Conservation (phyloP, 2,329 filamentous ascomycete species). For the Cephalotrichum gorgonifer region DNA sequence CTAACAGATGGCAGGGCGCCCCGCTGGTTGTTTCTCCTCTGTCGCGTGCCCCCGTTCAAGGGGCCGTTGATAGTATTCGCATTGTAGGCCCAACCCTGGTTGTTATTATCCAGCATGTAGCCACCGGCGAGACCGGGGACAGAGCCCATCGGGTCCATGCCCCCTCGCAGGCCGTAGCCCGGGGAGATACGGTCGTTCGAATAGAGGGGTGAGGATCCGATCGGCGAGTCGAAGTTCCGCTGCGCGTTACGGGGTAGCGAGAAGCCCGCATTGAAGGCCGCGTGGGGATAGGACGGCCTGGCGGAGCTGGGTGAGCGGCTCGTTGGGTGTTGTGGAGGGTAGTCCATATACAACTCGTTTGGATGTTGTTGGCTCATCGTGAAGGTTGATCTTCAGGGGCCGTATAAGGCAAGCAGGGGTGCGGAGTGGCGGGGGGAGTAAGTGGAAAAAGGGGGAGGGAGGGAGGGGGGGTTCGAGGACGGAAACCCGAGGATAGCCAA, state of each 20-base stretch:
- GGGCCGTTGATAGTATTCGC: conserved; percentile 52
- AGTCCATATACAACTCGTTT: conserved; percentile 66
- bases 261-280: conserved; percentile 38
- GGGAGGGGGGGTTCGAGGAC: background rate
- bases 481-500: background rate
- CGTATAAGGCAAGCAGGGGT: background rate
- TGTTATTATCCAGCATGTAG: conserved; percentile 55
- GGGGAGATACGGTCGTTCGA: conserved; percentile 51
- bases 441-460: background rate
- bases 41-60: conserved; percentile 48
- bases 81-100: conserved; percentile 64
- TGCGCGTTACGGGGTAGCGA: conserved; percentile 45
- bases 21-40: conserved; percentile 43
- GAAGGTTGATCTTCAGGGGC: background rate
- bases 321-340: conserved; percentile 30
- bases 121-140: conserved; percentile 22
- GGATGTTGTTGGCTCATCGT: conserved; percentile 41
- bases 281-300: conserved; percentile 40
- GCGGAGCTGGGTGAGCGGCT: conserved; percentile 63
- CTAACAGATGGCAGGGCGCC: conserved; percentile 65
- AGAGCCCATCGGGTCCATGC: conserved; percentile 36
- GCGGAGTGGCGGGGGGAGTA: background rate
- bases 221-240: conserved; percentile 65
- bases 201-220: conserved; percentile 57
- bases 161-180: conserved; percentile 45